phyloP scores from a whole-genome alignment of 306 rosid genomes.

The Ormosia semicastrata region DNA sequence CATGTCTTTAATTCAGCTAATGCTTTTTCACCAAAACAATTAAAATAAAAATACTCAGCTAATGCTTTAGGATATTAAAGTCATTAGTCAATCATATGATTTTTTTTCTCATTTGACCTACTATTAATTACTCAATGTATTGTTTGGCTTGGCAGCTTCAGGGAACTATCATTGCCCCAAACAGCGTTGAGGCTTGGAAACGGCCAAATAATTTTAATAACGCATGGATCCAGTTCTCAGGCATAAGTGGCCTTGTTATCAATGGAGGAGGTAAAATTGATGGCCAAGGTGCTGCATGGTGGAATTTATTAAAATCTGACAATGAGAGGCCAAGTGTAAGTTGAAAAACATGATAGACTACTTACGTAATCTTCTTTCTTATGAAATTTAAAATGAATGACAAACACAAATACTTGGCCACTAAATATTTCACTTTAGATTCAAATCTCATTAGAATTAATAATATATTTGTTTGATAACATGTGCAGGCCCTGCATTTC shows the following conservation, averaged over 20 bases:
- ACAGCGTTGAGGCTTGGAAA: constrained; percentile 20
- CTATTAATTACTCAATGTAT: no score
- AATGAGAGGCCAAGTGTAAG: constrained; percentile 32
- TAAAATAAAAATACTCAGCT: no score
- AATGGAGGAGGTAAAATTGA: constrained; percentile 42
- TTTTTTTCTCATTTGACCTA: no score
- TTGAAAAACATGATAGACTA: background rate
- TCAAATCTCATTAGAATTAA: background rate
- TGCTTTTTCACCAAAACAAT: no score
- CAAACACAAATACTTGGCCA: no score
- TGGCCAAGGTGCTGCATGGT: constrained; percentile 60
- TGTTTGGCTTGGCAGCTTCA: constrained; percentile 17
- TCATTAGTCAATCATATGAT: no score
- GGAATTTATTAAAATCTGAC: constrained; percentile 12
- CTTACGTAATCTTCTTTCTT: background rate
- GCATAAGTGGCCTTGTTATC: constrained; percentile 30
- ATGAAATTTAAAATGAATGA: background rate
- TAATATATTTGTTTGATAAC: background rate
- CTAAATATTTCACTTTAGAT: no score
- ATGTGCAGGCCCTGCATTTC: constrained; percentile 34
- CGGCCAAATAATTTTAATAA: background rate
- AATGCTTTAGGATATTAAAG: no score
- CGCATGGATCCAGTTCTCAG: constrained; percentile 14
- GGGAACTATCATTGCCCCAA: constrained; percentile 41
- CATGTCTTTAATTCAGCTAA: no score